Base-by-base conservation (phyloP, 2,329 filamentous ascomycete genomes). In the Xylaria sp. region DNA sequence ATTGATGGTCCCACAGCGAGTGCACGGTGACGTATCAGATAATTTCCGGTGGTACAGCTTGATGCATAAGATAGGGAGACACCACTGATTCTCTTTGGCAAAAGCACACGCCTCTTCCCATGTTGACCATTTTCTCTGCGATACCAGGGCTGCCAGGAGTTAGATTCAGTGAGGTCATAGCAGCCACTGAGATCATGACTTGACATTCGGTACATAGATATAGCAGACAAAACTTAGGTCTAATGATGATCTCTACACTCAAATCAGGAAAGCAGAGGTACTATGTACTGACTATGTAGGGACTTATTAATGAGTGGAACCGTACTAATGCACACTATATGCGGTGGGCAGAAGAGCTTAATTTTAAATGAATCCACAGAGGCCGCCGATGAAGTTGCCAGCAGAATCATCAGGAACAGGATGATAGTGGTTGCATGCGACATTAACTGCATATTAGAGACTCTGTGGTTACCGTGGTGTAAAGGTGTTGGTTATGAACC, bases 1-100 rank as follows among this genome's bases (percentile, higher is more conserved):
- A 61, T 47, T 37, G 10, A 60, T 6, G 23, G 51, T n/a, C 27
- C 66, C 57, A 61, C 32, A 51, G 8, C 32, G 44, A 23, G 23
- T 47, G 65, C 16, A 21, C 37, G 37, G 55, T 58, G 55, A 58
- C 55, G 55, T 58, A 58, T 47, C 32, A 6, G 40, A 58, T 68
- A 68, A 68, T 68, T 65, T 65, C 66, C 57, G 61, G 25, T 44
- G 50, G 47, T 51, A 51, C 27, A 51, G 29, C n/a, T 37, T 23
- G 25, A 29, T 13, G 16, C 4, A 25, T 48, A n/a, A n/a, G n/a
- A 13, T 48, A 55, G 54, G 21, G 35, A 42, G 12, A 57, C 32
- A 42, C 21, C n/a, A 29, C 35, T 40, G 32, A 10, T 44, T 57
- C 4, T 40, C 8, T 42, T 44, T n/a, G 23, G 40, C 25, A 44